Evolutionary conservation across 139 green algal genomes (phyloP).

Genomic region (Penium margaritaceum): DNA sequence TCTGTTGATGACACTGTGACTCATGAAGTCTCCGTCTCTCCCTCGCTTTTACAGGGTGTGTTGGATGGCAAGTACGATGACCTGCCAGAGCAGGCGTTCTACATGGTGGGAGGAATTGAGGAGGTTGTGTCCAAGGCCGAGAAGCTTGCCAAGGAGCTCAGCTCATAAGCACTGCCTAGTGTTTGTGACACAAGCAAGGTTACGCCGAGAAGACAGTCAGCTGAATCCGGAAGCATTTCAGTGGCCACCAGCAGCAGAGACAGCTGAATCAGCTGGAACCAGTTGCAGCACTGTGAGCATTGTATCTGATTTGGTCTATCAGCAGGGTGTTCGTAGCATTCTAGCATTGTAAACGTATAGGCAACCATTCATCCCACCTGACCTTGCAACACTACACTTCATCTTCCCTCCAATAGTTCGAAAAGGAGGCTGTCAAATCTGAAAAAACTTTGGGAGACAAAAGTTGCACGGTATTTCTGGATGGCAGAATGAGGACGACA

Average conservation of each 20-base stretch:
- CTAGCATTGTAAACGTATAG: not conserved
- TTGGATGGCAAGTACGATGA: constrained; percentile 93
- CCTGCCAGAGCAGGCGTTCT: constrained; percentile 97
- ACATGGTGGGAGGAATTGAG: constrained; percentile 94
- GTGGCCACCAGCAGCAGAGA: no score
- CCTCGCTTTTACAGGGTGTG: constrained; percentile 49
- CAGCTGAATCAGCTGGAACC: not conserved
- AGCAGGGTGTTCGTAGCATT: not conserved
- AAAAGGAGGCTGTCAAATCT: not conserved
- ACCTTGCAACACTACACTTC: no score
- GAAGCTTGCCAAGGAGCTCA: constrained; percentile 62
- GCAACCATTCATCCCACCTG: not conserved
- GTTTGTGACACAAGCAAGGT: not conserved
- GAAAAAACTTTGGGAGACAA: not conserved
- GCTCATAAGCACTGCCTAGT: not conserved
- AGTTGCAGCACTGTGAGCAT: not conserved
- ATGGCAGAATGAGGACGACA: not conserved
- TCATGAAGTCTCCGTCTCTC: not conserved
- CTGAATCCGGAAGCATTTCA: no score
- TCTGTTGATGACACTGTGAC: no score
- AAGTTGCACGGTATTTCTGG: not conserved
- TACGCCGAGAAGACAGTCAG: not conserved
- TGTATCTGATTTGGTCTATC: not conserved
- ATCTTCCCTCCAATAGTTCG: no score
- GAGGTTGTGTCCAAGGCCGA: constrained; percentile 81